A percentile compares a stretch with the other conserved stretches of the same genome.
phyloP scores from a whole-genome alignment of 179 eudicot genomes.

The Carnegiea gigantea region DNA sequence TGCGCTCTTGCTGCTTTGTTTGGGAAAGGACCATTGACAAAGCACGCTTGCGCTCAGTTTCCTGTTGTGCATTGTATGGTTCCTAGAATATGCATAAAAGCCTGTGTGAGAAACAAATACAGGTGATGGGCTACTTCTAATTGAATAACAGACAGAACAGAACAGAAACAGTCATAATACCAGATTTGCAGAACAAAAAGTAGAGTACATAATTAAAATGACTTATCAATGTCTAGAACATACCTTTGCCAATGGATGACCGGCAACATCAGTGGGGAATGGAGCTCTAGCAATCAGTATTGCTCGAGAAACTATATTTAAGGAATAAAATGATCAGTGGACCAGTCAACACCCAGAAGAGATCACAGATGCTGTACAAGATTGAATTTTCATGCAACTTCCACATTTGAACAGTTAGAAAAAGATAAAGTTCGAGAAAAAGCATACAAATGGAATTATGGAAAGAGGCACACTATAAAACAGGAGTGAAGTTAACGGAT shows the following conservation, averaged over 20 bases:
- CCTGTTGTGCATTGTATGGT: constrained; percentile 78
- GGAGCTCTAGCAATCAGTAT: constrained; percentile 79
- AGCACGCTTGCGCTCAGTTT: constrained; percentile 88
- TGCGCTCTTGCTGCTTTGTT: constrained; percentile 94
- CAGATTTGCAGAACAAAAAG: constrained; percentile 6
- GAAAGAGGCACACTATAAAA: neutral
- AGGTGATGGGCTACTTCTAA: neutral
- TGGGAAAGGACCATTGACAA: constrained; percentile 90
- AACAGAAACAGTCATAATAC: neutral
- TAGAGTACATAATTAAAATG: neutral
- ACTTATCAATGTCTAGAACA: neutral
- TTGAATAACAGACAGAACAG: constrained; percentile 1
- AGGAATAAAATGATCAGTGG: constrained; percentile 2
- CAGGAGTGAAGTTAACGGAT: neutral
- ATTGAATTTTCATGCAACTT: neutral
- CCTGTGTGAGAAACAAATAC: neutral
- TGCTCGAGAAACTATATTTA: constrained; percentile 60
- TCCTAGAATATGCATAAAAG: constrained; percentile 47
- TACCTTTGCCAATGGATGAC: constrained; percentile 86
- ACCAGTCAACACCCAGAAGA: neutral
- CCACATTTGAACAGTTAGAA: neutral
- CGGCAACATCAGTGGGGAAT: constrained; percentile 72
- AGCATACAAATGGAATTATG: neutral
- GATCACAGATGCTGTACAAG: neutral
- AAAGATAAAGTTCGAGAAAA: neutral